Conservation (phyloP, 768 basidiomycete species). For the Trametes villosa region DNA sequence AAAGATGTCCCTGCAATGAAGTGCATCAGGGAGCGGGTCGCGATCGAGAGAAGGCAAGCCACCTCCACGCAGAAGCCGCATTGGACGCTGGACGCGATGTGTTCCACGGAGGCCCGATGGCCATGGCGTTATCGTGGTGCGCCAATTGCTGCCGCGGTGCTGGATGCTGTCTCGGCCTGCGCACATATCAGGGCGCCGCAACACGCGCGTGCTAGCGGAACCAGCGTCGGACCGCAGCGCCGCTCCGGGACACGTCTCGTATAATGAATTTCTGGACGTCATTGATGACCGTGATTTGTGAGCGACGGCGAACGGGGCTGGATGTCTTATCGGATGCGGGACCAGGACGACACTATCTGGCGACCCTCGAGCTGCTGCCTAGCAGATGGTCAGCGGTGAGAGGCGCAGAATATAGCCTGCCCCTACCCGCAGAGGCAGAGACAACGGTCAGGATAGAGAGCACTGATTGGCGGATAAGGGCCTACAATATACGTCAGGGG, state of each 20-base stretch:
- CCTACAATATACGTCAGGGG: too few relatives aligned
- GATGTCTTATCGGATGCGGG: constrained; percentile 8
- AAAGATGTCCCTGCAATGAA: background rate
- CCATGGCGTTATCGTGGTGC: background rate
- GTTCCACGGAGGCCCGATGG: background rate
- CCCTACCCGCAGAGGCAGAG: too few relatives aligned
- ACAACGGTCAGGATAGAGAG: too few relatives aligned
- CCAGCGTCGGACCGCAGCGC: constrained; percentile 9
- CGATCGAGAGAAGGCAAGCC: constrained; percentile 6
- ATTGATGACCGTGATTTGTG: constrained; percentile 9
- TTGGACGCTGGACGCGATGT: background rate
- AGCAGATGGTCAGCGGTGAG: too few relatives aligned
- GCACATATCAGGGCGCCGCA: background rate
- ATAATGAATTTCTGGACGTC: background rate
- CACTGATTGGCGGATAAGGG: too few relatives aligned
- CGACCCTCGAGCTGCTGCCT: too few relatives aligned
- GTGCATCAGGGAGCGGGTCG: background rate
- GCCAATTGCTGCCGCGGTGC: background rate
- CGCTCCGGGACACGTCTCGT: constrained; percentile 5
- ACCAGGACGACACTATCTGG: background rate
- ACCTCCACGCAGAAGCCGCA: background rate
- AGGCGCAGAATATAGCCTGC: too few relatives aligned
- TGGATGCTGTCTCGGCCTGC: background rate
- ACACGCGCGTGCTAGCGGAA: background rate
- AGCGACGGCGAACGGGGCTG: background rate